phyloP scores from a whole-genome alignment of 352 stramenopile species.

The Globisporangium rhizosaccharum region DNA sequence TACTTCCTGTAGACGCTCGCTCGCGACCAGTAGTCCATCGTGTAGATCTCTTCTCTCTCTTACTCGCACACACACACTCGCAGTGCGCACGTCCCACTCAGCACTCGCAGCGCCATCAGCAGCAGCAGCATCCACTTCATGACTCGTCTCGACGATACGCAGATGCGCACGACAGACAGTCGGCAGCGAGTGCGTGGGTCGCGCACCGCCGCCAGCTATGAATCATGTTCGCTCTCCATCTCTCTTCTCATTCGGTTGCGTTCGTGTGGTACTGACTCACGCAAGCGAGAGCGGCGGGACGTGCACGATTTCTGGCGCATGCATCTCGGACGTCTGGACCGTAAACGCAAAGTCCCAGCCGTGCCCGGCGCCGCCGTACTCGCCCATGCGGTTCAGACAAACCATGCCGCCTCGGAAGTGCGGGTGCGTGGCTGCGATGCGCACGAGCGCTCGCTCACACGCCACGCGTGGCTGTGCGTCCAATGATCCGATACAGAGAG shows the following conservation, averaged over 20 bases:
- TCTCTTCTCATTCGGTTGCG: not conserved
- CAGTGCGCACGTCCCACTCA: too few relatives aligned
- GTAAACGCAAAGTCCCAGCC: slow-evolving; percentile 71
- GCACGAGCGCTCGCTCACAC: slow-evolving; percentile 45
- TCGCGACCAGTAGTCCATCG: not conserved
- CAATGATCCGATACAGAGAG: not conserved
- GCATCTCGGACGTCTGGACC: slow-evolving; percentile 60
- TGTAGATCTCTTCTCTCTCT: not conserved
- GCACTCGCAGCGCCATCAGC: too few relatives aligned
- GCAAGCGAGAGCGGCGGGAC: slow-evolving; percentile 35
- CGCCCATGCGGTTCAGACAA: slow-evolving; percentile 63
- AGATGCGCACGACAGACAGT: too few relatives aligned
- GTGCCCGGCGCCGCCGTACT: slow-evolving; percentile 69
- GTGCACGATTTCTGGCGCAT: slow-evolving; percentile 38
- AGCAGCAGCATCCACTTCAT: too few relatives aligned
- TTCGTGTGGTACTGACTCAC: slow-evolving; percentile 10
- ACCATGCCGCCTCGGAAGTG: slow-evolving; percentile 76
- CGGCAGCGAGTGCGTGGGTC: too few relatives aligned
- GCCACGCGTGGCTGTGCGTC: slow-evolving; percentile 41
- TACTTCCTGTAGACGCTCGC: slow-evolving; percentile 75
- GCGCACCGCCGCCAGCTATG: not conserved
- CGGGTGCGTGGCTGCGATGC: slow-evolving; percentile 50
- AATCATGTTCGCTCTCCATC: not conserved
- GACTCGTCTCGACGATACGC: not conserved
- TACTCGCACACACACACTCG: too few relatives aligned